A percentile compares a stretch with the other conserved stretches of the same genome.
Evolutionary conservation across 169 alveolate species (phyloP).

Genomic region (Plasmodium vivax): DNA sequence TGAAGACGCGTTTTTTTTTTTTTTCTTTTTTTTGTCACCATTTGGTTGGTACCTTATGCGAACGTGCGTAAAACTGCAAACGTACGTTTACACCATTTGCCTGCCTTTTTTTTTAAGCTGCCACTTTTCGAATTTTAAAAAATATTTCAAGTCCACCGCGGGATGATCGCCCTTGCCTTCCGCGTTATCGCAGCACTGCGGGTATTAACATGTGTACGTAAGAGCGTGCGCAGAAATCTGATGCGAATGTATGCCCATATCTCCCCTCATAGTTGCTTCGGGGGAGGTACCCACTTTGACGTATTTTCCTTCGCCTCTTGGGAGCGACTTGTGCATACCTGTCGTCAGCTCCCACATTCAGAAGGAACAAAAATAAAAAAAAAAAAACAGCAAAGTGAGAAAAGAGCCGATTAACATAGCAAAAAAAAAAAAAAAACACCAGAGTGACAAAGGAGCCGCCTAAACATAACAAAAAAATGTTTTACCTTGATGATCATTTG

Average conservation of each 20-base stretch:
- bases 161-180: neutral
- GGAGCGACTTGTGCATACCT: neutral
- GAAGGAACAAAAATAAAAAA: neutral
- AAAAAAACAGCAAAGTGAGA: too few species aligned
- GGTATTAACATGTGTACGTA: neutral
- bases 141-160: neutral
- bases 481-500: too few species aligned
- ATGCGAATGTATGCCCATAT: neutral
- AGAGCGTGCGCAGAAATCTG: neutral
- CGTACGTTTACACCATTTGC: neutral
- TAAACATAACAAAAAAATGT: too few species aligned
- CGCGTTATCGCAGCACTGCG: neutral
- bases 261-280: neutral
- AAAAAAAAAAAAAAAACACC: too few species aligned
- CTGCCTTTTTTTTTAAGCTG: neutral
- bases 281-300: neutral
- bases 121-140: neutral
- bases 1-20: neutral
- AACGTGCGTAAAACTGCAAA: neutral
- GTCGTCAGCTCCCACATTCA: neutral
- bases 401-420: too few species aligned
- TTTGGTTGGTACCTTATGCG: neutral
- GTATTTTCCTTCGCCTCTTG: neutral
- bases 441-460: too few species aligned
- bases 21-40: neutral